A percentile compares a stretch with the other conserved stretches of the same genome.
Conservation (phyloP, 2,329 filamentous ascomycete genomes). For the Fusarium tuaranense region DNA sequence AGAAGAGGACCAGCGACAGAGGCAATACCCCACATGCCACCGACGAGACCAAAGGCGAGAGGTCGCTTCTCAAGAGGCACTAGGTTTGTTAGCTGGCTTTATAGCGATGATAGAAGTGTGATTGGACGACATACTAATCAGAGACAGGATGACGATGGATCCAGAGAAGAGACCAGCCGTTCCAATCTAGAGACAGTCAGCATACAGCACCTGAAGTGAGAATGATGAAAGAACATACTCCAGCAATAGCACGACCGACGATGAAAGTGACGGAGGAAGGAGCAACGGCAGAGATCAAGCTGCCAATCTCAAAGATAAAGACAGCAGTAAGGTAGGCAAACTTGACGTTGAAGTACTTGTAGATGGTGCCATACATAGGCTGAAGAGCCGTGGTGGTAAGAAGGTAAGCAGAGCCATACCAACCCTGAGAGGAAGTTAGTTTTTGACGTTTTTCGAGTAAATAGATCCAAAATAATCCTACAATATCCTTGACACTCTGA, state of each 20-base stretch:
- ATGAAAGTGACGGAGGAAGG: slow-evolving; percentile 62
- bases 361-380: slow-evolving; percentile 62
- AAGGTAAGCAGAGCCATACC: slow-evolving; percentile 63
- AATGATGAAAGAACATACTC: slow-evolving; percentile 44
- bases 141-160: slow-evolving; percentile 60
- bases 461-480: slow-evolving; percentile 27
- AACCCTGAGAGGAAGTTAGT: slow-evolving; percentile 50
- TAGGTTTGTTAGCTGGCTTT: slow-evolving; percentile 14
- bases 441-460: not conserved
- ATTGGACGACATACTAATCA: slow-evolving; percentile 50
- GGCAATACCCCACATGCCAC: slow-evolving; percentile 68
- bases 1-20: slow-evolving; percentile 63
- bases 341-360: slow-evolving; percentile 64
- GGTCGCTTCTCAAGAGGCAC: slow-evolving; percentile 67
- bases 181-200: slow-evolving; percentile 52
- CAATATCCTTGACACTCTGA: slow-evolving; percentile 59
- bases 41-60: slow-evolving; percentile 65
- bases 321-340: slow-evolving; percentile 56
- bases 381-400: slow-evolving; percentile 63
- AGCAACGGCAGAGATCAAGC: slow-evolving; percentile 57
- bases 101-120: not conserved
- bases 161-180: slow-evolving; percentile 64
- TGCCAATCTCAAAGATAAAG: slow-evolving; percentile 59
- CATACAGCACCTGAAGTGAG: too few species aligned
- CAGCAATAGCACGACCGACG: slow-evolving; percentile 63